Evolutionary conservation across 768 basidiomycete species (phyloP).

Genomic region (Kwoniella botswanensis): DNA sequence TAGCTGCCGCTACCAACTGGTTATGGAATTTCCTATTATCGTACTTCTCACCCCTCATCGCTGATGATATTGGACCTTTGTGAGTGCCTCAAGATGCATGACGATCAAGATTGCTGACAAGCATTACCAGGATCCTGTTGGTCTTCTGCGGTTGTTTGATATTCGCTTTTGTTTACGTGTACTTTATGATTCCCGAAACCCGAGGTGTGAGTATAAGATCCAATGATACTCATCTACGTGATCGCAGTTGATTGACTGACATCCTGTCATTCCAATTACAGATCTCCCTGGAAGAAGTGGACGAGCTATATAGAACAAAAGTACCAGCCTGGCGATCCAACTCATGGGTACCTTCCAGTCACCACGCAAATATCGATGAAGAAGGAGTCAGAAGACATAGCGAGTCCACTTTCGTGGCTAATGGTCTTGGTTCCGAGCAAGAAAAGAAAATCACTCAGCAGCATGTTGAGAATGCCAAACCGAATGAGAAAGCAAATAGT

Average conservation of each 20-base stretch:
- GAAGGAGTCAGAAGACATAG: constrained; percentile 9
- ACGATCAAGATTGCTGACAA: too few species aligned
- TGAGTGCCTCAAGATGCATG: constrained; percentile 4
- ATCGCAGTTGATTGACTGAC: too few species aligned
- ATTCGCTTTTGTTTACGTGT: constrained; percentile 72
- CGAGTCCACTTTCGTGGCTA: constrained; percentile 6
- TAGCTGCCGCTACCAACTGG: constrained; percentile 66
- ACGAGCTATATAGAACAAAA: constrained; percentile 69
- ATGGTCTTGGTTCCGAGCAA: neutral
- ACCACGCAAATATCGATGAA: constrained; percentile 2
- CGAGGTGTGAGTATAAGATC: constrained; percentile 6
- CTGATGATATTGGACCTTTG: constrained; percentile 32
- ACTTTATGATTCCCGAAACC: constrained; percentile 75
- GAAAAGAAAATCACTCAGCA: constrained; percentile 19
- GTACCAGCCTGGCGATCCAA: constrained; percentile 71
- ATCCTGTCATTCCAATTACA: too few species aligned
- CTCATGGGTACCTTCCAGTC: constrained; percentile 64
- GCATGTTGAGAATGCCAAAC: constrained; percentile 18
- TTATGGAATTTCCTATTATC: constrained; percentile 48
- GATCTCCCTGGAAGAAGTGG: constrained; percentile 59
- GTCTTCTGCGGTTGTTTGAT: constrained; percentile 77
- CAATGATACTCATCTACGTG: too few species aligned
- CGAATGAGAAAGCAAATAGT: neutral
- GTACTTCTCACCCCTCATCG: constrained; percentile 34
- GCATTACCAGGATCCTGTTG: constrained; percentile 63